A percentile compares a stretch with the other conserved stretches of the same genome.
Conservation (phyloP, 768 basidiomycete genomes). For the Termitomyces sp. region DNA sequence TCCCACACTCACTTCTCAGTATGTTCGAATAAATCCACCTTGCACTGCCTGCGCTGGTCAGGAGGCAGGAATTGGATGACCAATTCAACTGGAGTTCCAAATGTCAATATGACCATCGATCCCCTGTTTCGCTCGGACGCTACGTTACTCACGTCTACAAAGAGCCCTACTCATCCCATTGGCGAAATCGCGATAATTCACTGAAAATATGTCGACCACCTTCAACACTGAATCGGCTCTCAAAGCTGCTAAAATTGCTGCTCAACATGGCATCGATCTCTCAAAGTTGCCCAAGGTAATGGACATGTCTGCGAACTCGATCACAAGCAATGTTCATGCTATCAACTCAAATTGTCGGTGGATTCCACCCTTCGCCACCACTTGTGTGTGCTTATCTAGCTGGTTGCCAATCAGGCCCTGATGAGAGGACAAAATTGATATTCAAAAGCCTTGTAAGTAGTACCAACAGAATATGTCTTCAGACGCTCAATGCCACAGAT, state of each 20-base stretch:
- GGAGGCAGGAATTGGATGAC: not conserved
- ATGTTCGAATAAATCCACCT: too few species aligned
- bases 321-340: conserved; percentile 29
- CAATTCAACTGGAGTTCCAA: not conserved
- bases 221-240: conserved; percentile 15
- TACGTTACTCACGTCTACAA: not conserved
- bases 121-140: not conserved
- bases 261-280: conserved; percentile 31
- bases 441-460: conserved; percentile 35
- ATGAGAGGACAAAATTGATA: conserved; percentile 38
- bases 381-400: not conserved
- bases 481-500: conserved; percentile 28
- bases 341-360: conserved; percentile 5
- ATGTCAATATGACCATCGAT: not conserved
- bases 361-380: not conserved
- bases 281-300: conserved; percentile 34
- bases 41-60: not conserved
- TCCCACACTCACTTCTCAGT: not conserved
- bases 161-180: not conserved
- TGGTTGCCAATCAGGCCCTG: conserved; percentile 18
- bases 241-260: conserved; percentile 25
- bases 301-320: conserved; percentile 35
- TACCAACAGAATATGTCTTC: not conserved
- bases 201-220: not conserved
- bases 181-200: not conserved